These are phyloP conservation scores for Pseudisothecium myosuroides DNA, from an alignment of 225 moss, liverwort and hornwort species.

Conservation along the genomic window DNA sequence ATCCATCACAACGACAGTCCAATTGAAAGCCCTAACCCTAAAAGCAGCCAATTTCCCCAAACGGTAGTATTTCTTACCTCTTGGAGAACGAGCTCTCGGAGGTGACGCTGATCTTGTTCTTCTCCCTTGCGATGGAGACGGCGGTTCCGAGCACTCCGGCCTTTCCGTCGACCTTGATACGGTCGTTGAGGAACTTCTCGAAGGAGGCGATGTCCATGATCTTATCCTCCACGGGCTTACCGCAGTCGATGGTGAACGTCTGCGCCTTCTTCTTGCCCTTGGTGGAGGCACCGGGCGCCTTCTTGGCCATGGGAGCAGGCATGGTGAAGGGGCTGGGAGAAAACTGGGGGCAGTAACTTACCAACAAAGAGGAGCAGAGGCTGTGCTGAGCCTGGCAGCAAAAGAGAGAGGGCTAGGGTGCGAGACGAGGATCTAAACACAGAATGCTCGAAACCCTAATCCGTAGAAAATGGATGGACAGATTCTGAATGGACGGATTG, in stretches of 20 bases:
- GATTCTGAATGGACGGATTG: background rate
- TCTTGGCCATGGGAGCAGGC: slow-evolving; percentile 34
- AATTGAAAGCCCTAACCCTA: background rate
- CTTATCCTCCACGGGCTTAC: slow-evolving; percentile 85
- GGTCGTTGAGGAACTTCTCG: slow-evolving; percentile 74
- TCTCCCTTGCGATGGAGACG: slow-evolving; percentile 57
- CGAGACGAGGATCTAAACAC: background rate
- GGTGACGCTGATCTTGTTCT: slow-evolving; percentile 82
- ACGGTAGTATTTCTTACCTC: slow-evolving; percentile 3
- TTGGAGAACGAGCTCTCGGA: slow-evolving; percentile 79
- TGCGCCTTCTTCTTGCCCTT: slow-evolving; percentile 80
- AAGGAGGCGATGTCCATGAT: slow-evolving; percentile 91
- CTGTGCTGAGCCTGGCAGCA: background rate
- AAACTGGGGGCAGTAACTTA: too few relatives aligned
- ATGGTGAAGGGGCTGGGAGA: background rate
- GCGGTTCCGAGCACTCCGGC: slow-evolving; percentile 65
- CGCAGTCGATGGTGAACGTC: slow-evolving; percentile 82
- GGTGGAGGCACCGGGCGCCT: background rate
- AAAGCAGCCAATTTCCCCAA: background rate
- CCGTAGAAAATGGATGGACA: background rate
- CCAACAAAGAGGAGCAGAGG: background rate
- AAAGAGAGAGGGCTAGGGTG: background rate
- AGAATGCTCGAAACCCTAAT: background rate
- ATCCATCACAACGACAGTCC: background rate
- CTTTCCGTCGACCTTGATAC: slow-evolving; percentile 84